Evolutionary conservation across 768 basidiomycete genomes (phyloP).

Genomic region (Termitomyces sp.): DNA sequence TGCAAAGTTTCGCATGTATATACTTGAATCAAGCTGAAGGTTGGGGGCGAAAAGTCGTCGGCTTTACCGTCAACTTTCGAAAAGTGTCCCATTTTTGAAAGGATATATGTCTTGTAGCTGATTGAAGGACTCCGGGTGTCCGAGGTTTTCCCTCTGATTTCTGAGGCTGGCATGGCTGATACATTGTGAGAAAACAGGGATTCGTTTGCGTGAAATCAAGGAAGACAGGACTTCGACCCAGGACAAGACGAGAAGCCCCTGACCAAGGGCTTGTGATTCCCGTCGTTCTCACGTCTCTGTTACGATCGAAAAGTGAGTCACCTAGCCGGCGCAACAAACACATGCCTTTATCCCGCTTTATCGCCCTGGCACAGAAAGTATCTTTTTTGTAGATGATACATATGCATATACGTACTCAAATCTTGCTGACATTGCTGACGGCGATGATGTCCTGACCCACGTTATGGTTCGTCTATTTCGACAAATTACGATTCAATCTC

Average conservation of each 20-base stretch:
- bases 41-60: too few relatives aligned
- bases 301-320: not conserved
- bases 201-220: too few relatives aligned
- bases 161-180: not conserved
- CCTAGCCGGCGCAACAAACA: not conserved
- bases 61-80: too few relatives aligned
- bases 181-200: not conserved
- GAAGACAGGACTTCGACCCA: not conserved
- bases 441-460: not conserved
- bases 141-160: slow-evolving; percentile 18
- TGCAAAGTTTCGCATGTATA: not conserved
- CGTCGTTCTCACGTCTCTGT: not conserved
- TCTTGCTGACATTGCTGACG: not conserved
- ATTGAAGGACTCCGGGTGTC: slow-evolving; percentile 22
- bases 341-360: not conserved
- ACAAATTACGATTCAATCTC: slow-evolving; percentile 7
- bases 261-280: not conserved
- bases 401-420: too few relatives aligned
- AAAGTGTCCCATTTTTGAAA: too few relatives aligned
- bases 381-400: too few relatives aligned
- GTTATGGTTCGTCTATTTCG: slow-evolving; percentile 11
- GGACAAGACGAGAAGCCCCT: not conserved
- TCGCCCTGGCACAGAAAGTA: not conserved
- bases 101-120: not conserved
- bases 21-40: too few relatives aligned